Evolutionary conservation across 1,284 basidiomycete genomes (phyloP).

Genomic region (Tetrapyrgos nigripes): DNA sequence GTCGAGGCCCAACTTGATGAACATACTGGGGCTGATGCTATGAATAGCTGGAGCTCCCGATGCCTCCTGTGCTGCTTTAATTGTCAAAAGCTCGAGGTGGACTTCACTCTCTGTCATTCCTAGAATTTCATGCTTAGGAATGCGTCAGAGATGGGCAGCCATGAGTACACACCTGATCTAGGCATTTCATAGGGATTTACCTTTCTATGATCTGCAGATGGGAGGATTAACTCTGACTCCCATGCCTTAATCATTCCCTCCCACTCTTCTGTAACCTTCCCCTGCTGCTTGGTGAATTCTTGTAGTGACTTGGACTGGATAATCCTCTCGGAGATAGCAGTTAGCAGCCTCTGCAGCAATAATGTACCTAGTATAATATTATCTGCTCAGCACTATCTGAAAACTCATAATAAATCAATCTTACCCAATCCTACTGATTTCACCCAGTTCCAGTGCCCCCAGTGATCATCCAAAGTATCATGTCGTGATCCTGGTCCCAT

Average conservation of each 20-base stretch:
- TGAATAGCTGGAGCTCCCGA: slow-evolving; percentile 4
- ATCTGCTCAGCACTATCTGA: not conserved
- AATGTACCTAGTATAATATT: not conserved
- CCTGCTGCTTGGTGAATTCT: not conserved
- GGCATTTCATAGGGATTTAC: slow-evolving; percentile 29
- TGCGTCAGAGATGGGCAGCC: not conserved
- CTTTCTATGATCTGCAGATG: not conserved
- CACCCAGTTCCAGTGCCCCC: too few relatives aligned
- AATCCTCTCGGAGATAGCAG: not conserved
- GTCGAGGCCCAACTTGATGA: slow-evolving; percentile 18
- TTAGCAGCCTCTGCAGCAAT: not conserved
- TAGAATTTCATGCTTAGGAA: not conserved
- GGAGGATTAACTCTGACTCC: slow-evolving; percentile 23
- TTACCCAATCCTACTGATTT: slow-evolving; percentile 24
- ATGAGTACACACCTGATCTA: not conserved
- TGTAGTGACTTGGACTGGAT: not conserved
- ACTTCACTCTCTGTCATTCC: slow-evolving; percentile 16
- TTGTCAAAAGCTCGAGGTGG: slow-evolving; percentile 14
- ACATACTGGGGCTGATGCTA: slow-evolving; percentile 10
- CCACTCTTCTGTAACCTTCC: slow-evolving; percentile 21
- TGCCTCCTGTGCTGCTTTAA: slow-evolving; percentile 12
- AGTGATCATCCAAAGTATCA: too few relatives aligned
- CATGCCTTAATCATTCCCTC: slow-evolving; percentile 24
- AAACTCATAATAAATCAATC: not conserved
- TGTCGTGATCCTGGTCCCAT: too few relatives aligned